A percentile compares a stretch with the other conserved stretches of the same genome.
These are phyloP conservation scores for Wickerhamomyces tratensis DNA, from an alignment of 805 yeast species.

Conservation along the genomic window DNA sequence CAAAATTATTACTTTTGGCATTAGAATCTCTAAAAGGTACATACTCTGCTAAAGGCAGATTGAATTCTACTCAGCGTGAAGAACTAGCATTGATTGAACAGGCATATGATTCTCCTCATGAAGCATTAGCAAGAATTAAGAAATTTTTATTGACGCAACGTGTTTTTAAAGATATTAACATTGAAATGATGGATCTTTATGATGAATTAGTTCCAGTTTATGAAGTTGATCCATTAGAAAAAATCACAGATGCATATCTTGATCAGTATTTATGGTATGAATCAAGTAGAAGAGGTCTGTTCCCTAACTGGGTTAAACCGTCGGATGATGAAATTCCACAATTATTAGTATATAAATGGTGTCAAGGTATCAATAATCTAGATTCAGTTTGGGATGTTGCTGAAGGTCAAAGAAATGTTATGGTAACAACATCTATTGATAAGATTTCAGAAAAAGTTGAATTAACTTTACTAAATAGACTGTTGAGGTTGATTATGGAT, in stretches of 20 bases:
- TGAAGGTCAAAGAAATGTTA: conserved; percentile 69
- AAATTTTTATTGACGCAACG: conserved; percentile 77
- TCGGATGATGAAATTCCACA: conserved; percentile 93
- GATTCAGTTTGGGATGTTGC: conserved; percentile 69
- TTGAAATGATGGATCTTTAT: conserved; percentile 89
- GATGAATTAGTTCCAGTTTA: conserved; percentile 80
- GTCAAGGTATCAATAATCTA: conserved; percentile 80
- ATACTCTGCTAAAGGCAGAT: conserved; percentile 62
- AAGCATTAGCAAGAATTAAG: conserved; percentile 77
- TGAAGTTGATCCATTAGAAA: conserved; percentile 84
- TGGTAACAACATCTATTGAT: conserved; percentile 67
- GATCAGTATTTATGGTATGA: conserved; percentile 97
- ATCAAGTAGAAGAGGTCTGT: conserved; percentile 74
- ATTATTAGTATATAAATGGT: conserved; percentile 84
- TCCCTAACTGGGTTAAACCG: conserved; percentile 97
- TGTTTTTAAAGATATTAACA: conserved; percentile 79
- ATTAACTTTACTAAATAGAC: conserved; percentile 73
- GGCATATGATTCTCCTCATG: conserved; percentile 96
- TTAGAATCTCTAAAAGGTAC: conserved; percentile 80
- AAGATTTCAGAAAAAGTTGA: conserved; percentile 82
- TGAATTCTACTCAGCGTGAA: conserved; percentile 83
- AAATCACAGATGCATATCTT: conserved; percentile 90
- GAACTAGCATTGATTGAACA: conserved; percentile 90
- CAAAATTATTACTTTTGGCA: conserved; percentile 81
- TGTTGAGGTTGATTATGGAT: conserved; percentile 74